Evolutionary conservation across 148 eudicot species (phyloP).

Genomic region (Diospyros lotus): DNA sequence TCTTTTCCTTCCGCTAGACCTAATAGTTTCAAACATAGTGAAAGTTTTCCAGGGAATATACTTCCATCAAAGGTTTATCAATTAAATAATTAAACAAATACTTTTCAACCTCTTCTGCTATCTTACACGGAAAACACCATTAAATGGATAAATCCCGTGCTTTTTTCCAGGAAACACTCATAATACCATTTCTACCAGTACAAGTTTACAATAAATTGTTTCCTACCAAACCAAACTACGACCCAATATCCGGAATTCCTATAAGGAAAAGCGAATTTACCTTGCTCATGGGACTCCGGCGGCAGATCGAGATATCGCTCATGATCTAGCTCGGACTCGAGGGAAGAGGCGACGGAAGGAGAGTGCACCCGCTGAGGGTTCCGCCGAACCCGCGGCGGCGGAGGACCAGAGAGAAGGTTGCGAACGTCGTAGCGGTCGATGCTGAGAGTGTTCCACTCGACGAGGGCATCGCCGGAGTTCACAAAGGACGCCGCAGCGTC

Average conservation of each 20-base stretch:
- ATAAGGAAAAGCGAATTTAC: slow-evolving; percentile 21
- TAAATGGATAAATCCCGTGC: not conserved
- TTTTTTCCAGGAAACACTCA: not conserved
- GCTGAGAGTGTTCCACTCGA: slow-evolving; percentile 88
- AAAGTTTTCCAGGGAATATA: too few relatives aligned
- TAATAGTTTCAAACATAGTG: too few relatives aligned
- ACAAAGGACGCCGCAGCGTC: slow-evolving; percentile 68
- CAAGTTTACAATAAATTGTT: too few relatives aligned
- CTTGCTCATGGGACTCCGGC: slow-evolving; percentile 32
- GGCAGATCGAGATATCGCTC: slow-evolving; percentile 80
- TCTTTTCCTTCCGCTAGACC: not conserved
- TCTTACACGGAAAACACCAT: not conserved
- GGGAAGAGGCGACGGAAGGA: slow-evolving; percentile 25
- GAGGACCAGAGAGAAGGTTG: slow-evolving; percentile 72
- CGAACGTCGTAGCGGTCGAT: slow-evolving; percentile 99
- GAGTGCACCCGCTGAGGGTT: slow-evolving; percentile 13
- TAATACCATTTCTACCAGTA: not conserved
- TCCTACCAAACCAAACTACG: too few relatives aligned
- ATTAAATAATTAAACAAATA: not conserved
- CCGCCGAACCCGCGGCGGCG: slow-evolving; percentile 54
- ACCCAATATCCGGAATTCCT: too few relatives aligned
- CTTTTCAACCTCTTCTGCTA: not conserved
- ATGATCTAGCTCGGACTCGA: slow-evolving; percentile 51
- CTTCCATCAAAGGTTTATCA: not conserved
- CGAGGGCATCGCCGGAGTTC: slow-evolving; percentile 80